Percentiles rank a stretch among this genome's conserved stretches.
phyloP scores from a whole-genome alignment of 78 protist species.

The Bigelowiella natans region DNA sequence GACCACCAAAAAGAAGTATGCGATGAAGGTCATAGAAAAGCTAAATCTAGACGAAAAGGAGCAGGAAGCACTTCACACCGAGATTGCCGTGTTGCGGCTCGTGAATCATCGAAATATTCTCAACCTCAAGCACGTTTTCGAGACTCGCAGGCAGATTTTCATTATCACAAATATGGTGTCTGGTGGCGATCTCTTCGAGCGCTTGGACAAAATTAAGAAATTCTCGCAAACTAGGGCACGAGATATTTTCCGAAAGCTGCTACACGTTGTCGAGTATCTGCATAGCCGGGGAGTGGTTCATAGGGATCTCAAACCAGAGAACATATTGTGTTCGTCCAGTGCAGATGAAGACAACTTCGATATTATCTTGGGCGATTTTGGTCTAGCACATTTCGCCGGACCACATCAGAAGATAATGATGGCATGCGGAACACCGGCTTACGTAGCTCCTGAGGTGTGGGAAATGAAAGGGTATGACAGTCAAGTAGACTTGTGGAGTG shows the following conservation, averaged over 20 bases:
- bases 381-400: not conserved
- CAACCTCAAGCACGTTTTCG: not conserved
- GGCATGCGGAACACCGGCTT: slow-evolving; percentile 17
- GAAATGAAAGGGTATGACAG: not conserved
- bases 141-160: not conserved
- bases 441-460: slow-evolving; percentile 20
- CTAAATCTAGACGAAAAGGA: not conserved
- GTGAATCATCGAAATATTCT: not conserved
- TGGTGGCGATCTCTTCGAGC: slow-evolving; percentile 16
- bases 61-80: not conserved
- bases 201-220: not conserved
- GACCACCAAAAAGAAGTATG: not conserved
- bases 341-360: not conserved
- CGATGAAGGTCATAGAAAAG: slow-evolving; percentile 17
- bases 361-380: slow-evolving; percentile 6
- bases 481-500: slow-evolving; percentile 12
- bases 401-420: not conserved
- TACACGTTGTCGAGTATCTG: not conserved
- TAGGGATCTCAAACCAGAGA: slow-evolving; percentile 16
- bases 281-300: slow-evolving; percentile 9
- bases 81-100: not conserved
- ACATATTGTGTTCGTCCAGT: not conserved
- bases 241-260: not conserved
- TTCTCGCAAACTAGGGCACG: not conserved
- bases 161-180: not conserved